phyloP scores from a whole-genome alignment of 805 yeast species.

The Kazachstania africana region DNA sequence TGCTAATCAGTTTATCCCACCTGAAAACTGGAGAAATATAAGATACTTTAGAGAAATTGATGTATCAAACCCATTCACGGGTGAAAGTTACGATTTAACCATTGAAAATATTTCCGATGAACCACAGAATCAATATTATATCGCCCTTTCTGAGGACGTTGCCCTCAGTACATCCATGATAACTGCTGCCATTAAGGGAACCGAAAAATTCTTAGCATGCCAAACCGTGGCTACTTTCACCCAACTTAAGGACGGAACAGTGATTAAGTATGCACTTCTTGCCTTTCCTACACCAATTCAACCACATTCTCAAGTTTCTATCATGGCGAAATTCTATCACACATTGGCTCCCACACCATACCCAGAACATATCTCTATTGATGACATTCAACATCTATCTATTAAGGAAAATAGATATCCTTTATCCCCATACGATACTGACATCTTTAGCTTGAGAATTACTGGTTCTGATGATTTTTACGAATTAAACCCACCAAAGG shows the following conservation, averaged over 20 bases:
- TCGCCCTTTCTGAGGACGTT: constrained; percentile 43
- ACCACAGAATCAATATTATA: constrained; percentile 45
- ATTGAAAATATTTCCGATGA: constrained; percentile 45
- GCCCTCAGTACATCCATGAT: constrained; percentile 34
- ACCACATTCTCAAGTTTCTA: constrained; percentile 41
- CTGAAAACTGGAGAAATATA: constrained; percentile 38
- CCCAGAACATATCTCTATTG: constrained; percentile 52
- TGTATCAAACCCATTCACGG: constrained; percentile 51
- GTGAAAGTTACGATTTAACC: constrained; percentile 45
- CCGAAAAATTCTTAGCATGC: constrained; percentile 15
- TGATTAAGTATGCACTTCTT: constrained; percentile 34
- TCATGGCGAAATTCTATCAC: constrained; percentile 40
- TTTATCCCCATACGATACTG: constrained; percentile 51
- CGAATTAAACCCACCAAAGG: constrained; percentile 12
- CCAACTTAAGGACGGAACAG: constrained; percentile 14
- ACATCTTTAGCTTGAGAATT: constrained; percentile 35
- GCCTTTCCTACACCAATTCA: constrained; percentile 53
- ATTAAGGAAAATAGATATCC: constrained; percentile 45
- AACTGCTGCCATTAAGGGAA: constrained; percentile 28
- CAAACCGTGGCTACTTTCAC: constrained; percentile 20
- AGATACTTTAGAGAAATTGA: constrained; percentile 50
- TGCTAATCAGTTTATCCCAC: constrained; percentile 11
- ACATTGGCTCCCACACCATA: constrained; percentile 41
- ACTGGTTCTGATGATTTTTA: constrained; percentile 16
- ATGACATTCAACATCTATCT: constrained; percentile 48